Base-by-base conservation (phyloP, 768 basidiomycete genomes). In the Austroboletus festivus region DNA sequence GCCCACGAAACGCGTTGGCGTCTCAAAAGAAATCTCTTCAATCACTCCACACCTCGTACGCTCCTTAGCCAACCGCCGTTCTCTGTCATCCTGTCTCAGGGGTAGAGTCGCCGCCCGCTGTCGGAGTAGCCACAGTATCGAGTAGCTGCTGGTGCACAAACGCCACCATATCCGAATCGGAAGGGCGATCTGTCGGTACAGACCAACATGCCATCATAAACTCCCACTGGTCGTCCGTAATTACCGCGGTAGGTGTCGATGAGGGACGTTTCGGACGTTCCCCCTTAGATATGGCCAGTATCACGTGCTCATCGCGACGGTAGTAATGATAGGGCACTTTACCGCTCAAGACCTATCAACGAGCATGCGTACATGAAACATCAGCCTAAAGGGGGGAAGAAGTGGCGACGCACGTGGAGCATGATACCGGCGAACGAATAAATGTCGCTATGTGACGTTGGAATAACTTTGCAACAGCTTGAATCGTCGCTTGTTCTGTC, bases 381-480 rank as follows among this genome's bases (percentile, higher is more conserved):
- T 28, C 5, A 12, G 28, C 5, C 7, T 28, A 35, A 35, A n/a
- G n/a, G n/a, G n/a, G n/a, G n/a, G 8, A 4, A 38, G 1, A 28
- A 3, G 12, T n/a, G 9, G 22, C 24, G 28, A 52, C 61, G 38
- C 16, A 65, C 62, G 1, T 60, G 48, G 28, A 63, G 43, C 50
- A 64, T 58, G 39, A 63, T 58, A 5, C 61, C 53, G 5, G 38
- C 61, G 51, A 47, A 72, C 70, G 44, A 63, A 49, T 63, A 63
- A 0, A 75, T 68, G 57, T 80, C 77, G 38, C 67, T 74, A 6
- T 41, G 54, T 51, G 4, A 2, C 4, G 61, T 62, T 22, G 61
- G 58, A 43, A 52, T 44, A 24, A 52, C 38, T 28, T 26, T 43
- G 19, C 2, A 13, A 7, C 8, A 0, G 1, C 39, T 34, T 3